These are phyloP conservation scores for Fusarium sp. DNA, from an alignment of 2,329 filamentous ascomycete genomes.

Conservation along the genomic window DNA sequence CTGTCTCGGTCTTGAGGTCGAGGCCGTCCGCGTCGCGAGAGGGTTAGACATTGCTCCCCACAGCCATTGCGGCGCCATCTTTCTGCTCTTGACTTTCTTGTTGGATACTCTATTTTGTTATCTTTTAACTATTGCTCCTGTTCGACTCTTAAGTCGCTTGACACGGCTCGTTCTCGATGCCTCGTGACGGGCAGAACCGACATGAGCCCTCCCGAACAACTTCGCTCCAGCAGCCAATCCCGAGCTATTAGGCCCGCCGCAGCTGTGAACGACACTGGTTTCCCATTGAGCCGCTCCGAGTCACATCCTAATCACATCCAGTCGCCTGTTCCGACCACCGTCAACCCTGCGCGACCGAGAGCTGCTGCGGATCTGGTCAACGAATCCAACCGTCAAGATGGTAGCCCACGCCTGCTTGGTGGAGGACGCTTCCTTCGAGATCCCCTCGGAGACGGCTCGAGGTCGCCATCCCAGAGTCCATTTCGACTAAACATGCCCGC, in stretches of 20 bases:
- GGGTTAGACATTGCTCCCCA: conserved; percentile 14
- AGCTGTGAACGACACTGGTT: conserved; percentile 37
- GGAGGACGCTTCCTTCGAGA: conserved; percentile 51
- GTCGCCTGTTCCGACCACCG: conserved; percentile 21
- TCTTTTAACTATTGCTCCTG: not conserved
- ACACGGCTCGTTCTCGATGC: conserved; percentile 34
- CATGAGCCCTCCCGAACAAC: conserved; percentile 47
- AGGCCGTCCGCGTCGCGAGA: conserved; percentile 17
- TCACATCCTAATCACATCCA: conserved; percentile 28
- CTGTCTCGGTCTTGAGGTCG: conserved; percentile 23
- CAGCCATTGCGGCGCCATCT: conserved; percentile 20
- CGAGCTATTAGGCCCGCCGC: conserved; percentile 42
- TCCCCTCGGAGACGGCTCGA: conserved; percentile 36
- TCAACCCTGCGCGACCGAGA: conserved; percentile 30
- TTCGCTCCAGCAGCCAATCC: conserved; percentile 43
- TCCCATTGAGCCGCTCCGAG: conserved; percentile 27
- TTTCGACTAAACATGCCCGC: conserved; percentile 55
- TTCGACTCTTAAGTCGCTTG: conserved; percentile 11
- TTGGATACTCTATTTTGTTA: not conserved
- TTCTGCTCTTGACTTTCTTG: conserved; percentile 10
- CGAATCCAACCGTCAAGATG: conserved; percentile 35
- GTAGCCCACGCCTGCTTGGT: conserved; percentile 38
- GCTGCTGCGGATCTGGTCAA: conserved; percentile 29
- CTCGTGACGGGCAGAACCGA: conserved; percentile 43
- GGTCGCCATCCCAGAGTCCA: conserved; percentile 51